Base-by-base conservation (phyloP, 495 filamentous ascomycete species). In the Daldinia vernicosa region DNA sequence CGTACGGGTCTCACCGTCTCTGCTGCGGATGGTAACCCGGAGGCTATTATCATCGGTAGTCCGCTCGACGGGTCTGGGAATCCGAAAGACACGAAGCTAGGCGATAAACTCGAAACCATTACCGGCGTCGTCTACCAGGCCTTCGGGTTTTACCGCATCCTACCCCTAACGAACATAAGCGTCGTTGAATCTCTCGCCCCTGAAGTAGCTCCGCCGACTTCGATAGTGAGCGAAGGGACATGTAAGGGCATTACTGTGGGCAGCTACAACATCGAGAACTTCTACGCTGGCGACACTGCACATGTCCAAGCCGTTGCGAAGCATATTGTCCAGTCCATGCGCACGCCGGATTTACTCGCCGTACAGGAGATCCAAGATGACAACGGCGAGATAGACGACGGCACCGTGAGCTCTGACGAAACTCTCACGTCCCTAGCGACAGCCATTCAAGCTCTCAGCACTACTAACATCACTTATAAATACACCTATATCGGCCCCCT, bases 301-400 rank as follows among this genome's bases (percentile, higher is more conserved):
- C 82, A 86, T 33, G 74, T 89, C 14, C 70, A 78, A 35, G 66
- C 69, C 6, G 77, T 89, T 14, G 88, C 88, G 17, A 60, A 69
- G 17, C 86, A 90, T 55, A 85, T 90, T 56, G 85, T 84, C 27
- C 78, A 81, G 43, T 83, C 85, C 69, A 76, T 89, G 33, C 79
- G 80, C 14, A 79, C 80, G 1, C 88, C 88, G 2, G 82, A 84
- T 63, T 67, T 90, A 0, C 28, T 90, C 17, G 88, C 87, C 57
- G 45, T 90, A 14, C 88, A 90, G 69, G 88, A 90, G 72, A 74
- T 90, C 67, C 88, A 90, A 69, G 88, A 90, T 67, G 80, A 88
- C 71, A 79, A 71, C 68, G 88, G 88, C 37, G 63, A 80, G 4
- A 84, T 80, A 6, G 78, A 89, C 71, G 81, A 86, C 69, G 84